These are phyloP conservation scores for Fusarium tupiense DNA, from an alignment of 2,329 filamentous ascomycete species.

Conservation along the genomic window DNA sequence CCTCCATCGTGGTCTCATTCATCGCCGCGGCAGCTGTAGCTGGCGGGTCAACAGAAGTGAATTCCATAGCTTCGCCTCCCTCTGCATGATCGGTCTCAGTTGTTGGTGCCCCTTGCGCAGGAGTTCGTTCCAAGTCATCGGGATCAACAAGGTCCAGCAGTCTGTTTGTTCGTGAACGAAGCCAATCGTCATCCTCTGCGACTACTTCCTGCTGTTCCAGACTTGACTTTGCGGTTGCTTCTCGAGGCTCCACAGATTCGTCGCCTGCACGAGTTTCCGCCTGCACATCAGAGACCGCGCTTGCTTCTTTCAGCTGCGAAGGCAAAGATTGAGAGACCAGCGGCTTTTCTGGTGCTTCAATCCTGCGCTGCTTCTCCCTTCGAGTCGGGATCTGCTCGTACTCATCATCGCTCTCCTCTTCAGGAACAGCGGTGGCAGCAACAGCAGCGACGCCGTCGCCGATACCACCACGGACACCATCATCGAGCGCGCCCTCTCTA, in stretches of 20 bases:
- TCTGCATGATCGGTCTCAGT: constrained; percentile 29
- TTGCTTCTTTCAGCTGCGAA: constrained; percentile 32
- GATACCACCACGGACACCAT: constrained; percentile 41
- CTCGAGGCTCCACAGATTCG: constrained; percentile 35
- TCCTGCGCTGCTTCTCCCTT: constrained; percentile 56
- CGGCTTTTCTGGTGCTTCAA: constrained; percentile 42
- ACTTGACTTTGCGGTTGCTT: constrained; percentile 31
- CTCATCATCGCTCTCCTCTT: constrained; percentile 76
- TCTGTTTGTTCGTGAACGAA: constrained; percentile 87
- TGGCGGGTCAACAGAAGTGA: constrained; percentile 22
- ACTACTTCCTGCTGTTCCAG: constrained; percentile 46
- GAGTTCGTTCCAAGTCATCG: constrained; percentile 59
- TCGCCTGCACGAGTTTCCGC: constrained; percentile 24
- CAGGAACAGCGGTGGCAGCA: constrained; percentile 53
- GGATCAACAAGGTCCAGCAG: constrained; percentile 86
- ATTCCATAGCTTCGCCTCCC: constrained; percentile 25
- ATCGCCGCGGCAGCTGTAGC: constrained; percentile 32
- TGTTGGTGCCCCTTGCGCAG: constrained; percentile 24
- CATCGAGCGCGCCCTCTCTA: constrained; percentile 48
- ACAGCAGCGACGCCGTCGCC: constrained; percentile 33
- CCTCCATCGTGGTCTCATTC: constrained; percentile 41
- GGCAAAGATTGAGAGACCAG: constrained; percentile 29
- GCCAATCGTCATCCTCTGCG: constrained; percentile 87
- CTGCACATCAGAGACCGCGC: constrained; percentile 14
- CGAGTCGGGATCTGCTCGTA: constrained; percentile 74